Evolutionary conservation across 2,329 filamentous ascomycete species (phyloP).

Genomic region (Penicillium sp.): DNA sequence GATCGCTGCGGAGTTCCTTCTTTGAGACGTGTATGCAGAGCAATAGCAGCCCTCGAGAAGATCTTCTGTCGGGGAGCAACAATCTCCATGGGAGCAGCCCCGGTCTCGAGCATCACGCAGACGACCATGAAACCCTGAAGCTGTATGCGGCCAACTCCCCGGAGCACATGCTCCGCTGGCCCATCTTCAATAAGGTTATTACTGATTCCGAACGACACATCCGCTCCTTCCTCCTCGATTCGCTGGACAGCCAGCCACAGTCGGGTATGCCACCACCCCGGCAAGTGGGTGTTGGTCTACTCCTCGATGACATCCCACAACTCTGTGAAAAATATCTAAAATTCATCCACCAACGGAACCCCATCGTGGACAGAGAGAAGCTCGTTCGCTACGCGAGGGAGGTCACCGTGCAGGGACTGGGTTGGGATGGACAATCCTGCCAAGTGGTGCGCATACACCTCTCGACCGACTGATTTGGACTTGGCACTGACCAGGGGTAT

Average conservation of each 20-base stretch:
- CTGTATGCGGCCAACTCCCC: conserved; percentile 25
- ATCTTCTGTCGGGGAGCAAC: conserved; percentile 10
- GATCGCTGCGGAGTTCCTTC: conserved; percentile 19
- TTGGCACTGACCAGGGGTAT: not conserved
- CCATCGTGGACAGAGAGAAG: conserved; percentile 22
- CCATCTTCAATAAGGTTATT: conserved; percentile 22
- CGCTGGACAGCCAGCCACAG: conserved; percentile 17
- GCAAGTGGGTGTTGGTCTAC: conserved; percentile 14
- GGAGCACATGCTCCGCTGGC: conserved; percentile 28
- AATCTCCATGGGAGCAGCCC: conserved; percentile 6
- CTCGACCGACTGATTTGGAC: not conserved
- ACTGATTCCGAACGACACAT: conserved; percentile 25
- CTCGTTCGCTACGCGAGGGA: conserved; percentile 24
- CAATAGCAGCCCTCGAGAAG: conserved; percentile 15
- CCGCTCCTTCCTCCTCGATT: conserved; percentile 26
- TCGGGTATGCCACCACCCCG: conserved; percentile 7
- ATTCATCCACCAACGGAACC: conserved; percentile 23
- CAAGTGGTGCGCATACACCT: conserved; percentile 23
- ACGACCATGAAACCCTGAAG: conserved; percentile 21
- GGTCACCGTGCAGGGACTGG: conserved; percentile 24
- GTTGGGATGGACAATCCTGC: conserved; percentile 28
- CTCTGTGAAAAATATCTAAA: conserved; percentile 20
- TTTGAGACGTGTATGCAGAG: conserved; percentile 15
- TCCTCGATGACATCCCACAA: conserved; percentile 21
- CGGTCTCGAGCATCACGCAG: conserved; percentile 15